Percentiles rank a stretch among this genome's conserved stretches.
phyloP scores from a whole-genome alignment of 2,329 filamentous ascomycete genomes.

The Exophiala bonariae region DNA sequence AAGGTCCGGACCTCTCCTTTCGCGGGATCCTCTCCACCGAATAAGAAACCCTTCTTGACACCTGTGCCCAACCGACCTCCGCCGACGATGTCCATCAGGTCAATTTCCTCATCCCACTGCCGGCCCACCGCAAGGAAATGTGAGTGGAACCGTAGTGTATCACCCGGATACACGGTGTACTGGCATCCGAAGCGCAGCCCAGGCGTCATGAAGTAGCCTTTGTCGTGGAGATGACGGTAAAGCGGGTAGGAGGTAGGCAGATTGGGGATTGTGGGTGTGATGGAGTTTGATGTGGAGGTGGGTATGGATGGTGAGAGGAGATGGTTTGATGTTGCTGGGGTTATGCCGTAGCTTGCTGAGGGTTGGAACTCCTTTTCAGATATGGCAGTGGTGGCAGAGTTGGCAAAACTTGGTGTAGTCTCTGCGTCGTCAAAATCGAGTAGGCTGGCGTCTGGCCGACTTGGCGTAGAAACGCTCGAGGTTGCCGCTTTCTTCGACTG shows the following conservation, averaged over 20 bases:
- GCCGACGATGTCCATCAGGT: constrained; percentile 79
- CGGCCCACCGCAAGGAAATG: constrained; percentile 86
- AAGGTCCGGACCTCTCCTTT: constrained; percentile 66
- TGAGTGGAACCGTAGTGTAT: constrained; percentile 90
- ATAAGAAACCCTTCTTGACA: constrained; percentile 91
- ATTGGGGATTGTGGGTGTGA: constrained; percentile 31
- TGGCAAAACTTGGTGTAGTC: not conserved
- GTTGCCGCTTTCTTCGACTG: constrained; percentile 39
- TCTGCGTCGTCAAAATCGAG: constrained; percentile 11
- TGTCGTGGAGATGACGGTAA: constrained; percentile 75
- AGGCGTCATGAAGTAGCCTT: constrained; percentile 84
- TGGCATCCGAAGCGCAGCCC: constrained; percentile 92
- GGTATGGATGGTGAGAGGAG: constrained; percentile 40
- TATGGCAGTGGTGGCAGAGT: too few species aligned
- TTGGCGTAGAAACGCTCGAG: constrained; percentile 13
- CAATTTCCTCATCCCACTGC: constrained; percentile 84
- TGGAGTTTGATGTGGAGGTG: constrained; percentile 27
- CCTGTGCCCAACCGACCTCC: constrained; percentile 87
- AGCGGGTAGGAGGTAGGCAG: constrained; percentile 65
- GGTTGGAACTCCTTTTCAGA: too few species aligned
- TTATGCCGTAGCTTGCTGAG: constrained; percentile 35
- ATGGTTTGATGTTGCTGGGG: constrained; percentile 52
- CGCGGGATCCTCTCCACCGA: constrained; percentile 61
- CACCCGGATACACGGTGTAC: constrained; percentile 93
- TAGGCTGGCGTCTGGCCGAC: not conserved